Base-by-base conservation (phyloP, 1,284 basidiomycete genomes). In the Apiotrichum domesticum region DNA sequence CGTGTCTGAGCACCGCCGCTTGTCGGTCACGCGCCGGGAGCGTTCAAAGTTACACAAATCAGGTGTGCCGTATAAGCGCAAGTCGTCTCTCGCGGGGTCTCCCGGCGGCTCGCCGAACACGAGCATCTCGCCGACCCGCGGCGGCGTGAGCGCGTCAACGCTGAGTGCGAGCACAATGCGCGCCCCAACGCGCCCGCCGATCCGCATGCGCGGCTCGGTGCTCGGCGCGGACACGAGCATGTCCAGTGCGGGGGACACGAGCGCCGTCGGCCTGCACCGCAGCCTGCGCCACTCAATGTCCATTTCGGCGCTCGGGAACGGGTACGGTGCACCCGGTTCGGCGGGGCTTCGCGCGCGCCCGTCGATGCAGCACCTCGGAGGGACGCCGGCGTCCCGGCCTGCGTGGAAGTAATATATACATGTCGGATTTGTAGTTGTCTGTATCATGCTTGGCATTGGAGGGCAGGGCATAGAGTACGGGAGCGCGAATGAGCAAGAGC, bases 11-110 rank as follows among this genome's bases (percentile, higher is more conserved):
- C 14, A 40, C 21, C 49, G 56, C 29, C 52, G 57, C 14, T 46
- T 56, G n/a, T 47, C 46, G 33, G 45, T 56, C 21, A 56, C 57
- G 4, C 48, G 60, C n/a, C 52, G 56, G 34, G 57, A 58, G 37
- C 48, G 55, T 10, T 32, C 37, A 21, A 58, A 52, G 46, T 48
- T 52, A 34, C 60, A 62, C 52, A 58, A 54, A 15, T 49, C 35
- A 1, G 57, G 57, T 3, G 57, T 49, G 21, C 56, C 56, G 33
- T 62, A 62, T 44, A 29, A 35, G n/a, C 46, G 54, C 37, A 54
- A 58, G 48, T 6, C 48, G 32, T 21, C 21, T 21, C 46, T 58
- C 21, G 51, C 55, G 15, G 54, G 54, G 7, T 62, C 60, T 2
- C 60, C 60, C 9, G 40, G 32, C 3, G 15, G 40, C 14, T 60